A percentile compares a stretch with the other conserved stretches of the same genome.
Conservation (phyloP, 1,284 basidiomycete genomes). For the Ganoderma boninense region DNA sequence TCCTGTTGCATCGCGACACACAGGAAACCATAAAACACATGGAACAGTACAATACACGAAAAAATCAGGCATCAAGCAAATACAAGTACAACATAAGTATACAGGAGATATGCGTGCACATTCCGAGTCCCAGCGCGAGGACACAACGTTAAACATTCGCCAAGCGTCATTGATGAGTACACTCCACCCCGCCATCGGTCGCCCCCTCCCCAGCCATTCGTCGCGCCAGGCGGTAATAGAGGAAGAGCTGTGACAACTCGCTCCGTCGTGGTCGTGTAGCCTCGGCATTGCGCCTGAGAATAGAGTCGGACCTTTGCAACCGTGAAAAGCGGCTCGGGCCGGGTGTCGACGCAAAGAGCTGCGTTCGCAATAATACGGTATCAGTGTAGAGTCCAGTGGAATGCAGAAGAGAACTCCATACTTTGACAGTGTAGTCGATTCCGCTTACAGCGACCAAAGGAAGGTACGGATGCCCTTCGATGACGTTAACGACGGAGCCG, state of each 20-base stretch:
- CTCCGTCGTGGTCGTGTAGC: slow-evolving; percentile 38
- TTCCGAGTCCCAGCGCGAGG: background rate
- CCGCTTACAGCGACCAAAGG: slow-evolving; percentile 89
- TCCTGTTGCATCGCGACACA: background rate
- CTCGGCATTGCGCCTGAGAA: slow-evolving; percentile 61
- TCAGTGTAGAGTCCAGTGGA: slow-evolving; percentile 10
- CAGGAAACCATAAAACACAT: background rate
- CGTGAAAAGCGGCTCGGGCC: slow-evolving; percentile 60
- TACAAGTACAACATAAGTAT: background rate
- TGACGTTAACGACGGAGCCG: slow-evolving; percentile 83
- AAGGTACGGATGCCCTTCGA: slow-evolving; percentile 84
- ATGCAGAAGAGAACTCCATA: slow-evolving; percentile 41
- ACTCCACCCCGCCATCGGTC: slow-evolving; percentile 19
- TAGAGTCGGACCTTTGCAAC: slow-evolving; percentile 57
- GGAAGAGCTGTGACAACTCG: slow-evolving; percentile 45
- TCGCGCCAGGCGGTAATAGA: slow-evolving; percentile 46
- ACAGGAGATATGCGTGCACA: background rate
- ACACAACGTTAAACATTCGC: background rate
- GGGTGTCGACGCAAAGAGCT: slow-evolving; percentile 77
- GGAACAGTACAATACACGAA: background rate
- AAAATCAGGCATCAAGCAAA: background rate
- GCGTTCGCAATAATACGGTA: slow-evolving; percentile 10
- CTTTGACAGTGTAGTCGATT: slow-evolving; percentile 91
- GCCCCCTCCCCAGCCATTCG: slow-evolving; percentile 29
- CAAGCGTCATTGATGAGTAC: slow-evolving; percentile 35